Conservation (phyloP, 78 protist genomes). For the Tieghemostelium lacteum region DNA sequence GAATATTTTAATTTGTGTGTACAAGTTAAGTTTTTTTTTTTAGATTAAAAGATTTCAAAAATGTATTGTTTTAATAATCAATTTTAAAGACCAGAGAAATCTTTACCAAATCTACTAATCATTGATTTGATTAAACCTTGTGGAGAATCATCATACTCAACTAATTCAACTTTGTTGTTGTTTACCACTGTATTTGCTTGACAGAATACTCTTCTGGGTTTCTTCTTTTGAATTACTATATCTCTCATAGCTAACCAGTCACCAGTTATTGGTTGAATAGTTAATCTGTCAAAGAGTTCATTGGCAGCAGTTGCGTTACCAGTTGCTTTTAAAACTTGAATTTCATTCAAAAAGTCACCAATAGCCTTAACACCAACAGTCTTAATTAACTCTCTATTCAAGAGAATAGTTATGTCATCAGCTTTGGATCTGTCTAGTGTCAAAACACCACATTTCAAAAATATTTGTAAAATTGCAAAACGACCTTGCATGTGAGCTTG, state of each 20-base stretch:
- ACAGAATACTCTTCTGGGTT: constrained; percentile 75
- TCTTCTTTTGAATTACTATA: constrained; percentile 37
- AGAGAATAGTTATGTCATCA: constrained; percentile 16
- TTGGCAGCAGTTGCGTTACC: constrained; percentile 8
- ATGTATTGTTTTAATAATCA: too few relatives aligned
- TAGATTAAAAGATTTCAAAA: too few relatives aligned
- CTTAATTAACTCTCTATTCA: constrained; percentile 79
- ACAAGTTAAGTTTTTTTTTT: background rate
- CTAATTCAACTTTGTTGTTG: constrained; percentile 24
- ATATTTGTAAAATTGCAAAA: constrained; percentile 74
- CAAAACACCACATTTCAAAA: constrained; percentile 73
- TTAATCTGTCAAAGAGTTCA: constrained; percentile 27
- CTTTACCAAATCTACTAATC: constrained; percentile 34
- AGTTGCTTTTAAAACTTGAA: constrained; percentile 52
- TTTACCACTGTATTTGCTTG: constrained; percentile 53
- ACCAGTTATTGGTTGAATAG: background rate
- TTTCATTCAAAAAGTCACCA: constrained; percentile 39
- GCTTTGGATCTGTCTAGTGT: background rate
- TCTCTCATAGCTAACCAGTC: constrained; percentile 40
- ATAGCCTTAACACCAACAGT: constrained; percentile 76
- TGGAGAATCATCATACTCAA: constrained; percentile 4
- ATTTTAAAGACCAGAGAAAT: background rate
- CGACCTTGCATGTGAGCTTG: constrained; percentile 92
- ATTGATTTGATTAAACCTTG: constrained; percentile 59
- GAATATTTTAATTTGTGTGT: too few relatives aligned